Conservation (phyloP, 2,329 filamentous ascomycete genomes). For the Coniochaeta prunicola region DNA sequence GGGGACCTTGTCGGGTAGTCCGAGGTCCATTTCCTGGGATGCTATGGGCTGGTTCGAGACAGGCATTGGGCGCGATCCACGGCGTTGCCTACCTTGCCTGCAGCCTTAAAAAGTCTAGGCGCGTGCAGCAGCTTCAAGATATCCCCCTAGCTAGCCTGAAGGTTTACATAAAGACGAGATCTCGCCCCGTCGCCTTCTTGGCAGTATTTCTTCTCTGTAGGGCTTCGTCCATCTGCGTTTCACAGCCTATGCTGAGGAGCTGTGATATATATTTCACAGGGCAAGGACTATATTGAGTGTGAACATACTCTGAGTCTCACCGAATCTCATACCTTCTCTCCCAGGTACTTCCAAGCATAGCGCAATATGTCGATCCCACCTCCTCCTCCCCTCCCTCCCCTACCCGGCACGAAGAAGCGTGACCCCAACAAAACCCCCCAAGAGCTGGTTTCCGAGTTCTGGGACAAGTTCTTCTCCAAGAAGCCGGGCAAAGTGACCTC, state of each 20-base stretch:
- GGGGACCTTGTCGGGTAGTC: neutral
- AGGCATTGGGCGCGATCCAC: neutral
- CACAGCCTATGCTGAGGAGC: neutral
- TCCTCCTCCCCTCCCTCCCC: constrained; percentile 1
- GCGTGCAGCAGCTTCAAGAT: neutral
- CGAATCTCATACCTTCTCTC: neutral
- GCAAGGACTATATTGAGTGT: neutral
- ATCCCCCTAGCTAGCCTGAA: neutral
- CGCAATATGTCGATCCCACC: neutral
- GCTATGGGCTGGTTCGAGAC: neutral
- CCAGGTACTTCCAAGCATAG: neutral
- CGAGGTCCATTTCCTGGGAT: neutral
- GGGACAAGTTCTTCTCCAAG: constrained; percentile 32
- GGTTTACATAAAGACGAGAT: neutral
- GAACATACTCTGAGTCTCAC: neutral
- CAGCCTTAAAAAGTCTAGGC: neutral
- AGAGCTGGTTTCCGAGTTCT: constrained; percentile 31
- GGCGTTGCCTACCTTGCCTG: no score
- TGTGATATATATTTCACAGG: neutral
- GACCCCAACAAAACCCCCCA: constrained; percentile 26
- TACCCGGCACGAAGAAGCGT: constrained; percentile 8
- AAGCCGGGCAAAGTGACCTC: constrained; percentile 35
- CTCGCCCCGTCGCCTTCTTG: neutral
- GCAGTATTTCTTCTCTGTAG: neutral
- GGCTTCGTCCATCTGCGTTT: neutral